Percentiles rank a stretch among this genome's conserved stretches.
These are phyloP conservation scores for Cryptosporidium sp. DNA, from an alignment of 169 alveolate species.

Conservation along the genomic window DNA sequence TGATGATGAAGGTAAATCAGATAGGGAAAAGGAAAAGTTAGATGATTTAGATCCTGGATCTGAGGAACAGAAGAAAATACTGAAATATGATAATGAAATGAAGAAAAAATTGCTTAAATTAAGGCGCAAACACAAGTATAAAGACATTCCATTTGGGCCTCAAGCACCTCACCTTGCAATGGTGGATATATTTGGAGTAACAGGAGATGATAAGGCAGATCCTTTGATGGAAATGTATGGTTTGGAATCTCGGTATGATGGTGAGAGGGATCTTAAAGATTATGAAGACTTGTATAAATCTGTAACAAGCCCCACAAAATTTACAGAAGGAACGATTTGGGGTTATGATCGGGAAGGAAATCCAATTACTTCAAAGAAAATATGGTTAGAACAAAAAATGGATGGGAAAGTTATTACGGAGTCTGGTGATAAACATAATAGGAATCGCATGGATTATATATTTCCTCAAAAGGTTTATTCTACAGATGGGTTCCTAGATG, in stretches of 20 bases:
- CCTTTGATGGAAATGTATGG: constrained; percentile 53
- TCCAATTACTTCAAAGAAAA: constrained; percentile 35
- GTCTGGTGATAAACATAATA: not conserved
- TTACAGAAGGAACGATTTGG: constrained; percentile 47
- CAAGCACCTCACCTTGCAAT: constrained; percentile 59
- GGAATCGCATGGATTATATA: constrained; percentile 10
- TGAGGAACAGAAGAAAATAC: constrained; percentile 25
- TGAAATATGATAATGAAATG: constrained; percentile 51
- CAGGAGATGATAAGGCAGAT: constrained; percentile 25
- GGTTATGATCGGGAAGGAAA: constrained; percentile 63
- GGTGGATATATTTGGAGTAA: constrained; percentile 71
- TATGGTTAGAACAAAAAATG: constrained; percentile 32
- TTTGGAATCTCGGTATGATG: constrained; percentile 33
- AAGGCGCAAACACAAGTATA: constrained; percentile 9
- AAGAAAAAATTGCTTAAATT: constrained; percentile 33
- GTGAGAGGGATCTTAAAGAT: constrained; percentile 28
- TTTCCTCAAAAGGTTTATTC: constrained; percentile 35
- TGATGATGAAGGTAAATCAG: not conserved
- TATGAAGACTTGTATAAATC: constrained; percentile 25
- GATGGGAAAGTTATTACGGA: not conserved
- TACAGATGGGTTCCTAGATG: constrained; percentile 54
- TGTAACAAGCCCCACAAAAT: constrained; percentile 24
- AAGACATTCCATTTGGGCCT: constrained; percentile 72
- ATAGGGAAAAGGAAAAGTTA: not conserved
- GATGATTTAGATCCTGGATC: constrained; percentile 37